Percentiles rank a stretch among this genome's conserved stretches.
These are phyloP conservation scores for Fusarium zealandicum DNA, from an alignment of 2,329 filamentous ascomycete genomes.

Conservation along the genomic window DNA sequence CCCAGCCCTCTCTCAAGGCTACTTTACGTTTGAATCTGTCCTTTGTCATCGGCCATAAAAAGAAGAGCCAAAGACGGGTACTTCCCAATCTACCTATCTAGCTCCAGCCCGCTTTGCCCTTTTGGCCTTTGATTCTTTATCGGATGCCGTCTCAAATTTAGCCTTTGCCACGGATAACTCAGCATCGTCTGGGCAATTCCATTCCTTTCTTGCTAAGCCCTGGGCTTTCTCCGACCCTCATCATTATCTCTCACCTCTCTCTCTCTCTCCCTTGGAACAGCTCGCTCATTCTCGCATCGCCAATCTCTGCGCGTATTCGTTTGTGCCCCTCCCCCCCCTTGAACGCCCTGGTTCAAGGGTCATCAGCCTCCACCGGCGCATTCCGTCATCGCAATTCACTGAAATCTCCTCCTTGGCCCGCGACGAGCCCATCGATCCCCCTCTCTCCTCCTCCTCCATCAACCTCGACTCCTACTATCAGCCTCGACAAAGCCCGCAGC, in stretches of 20 bases:
- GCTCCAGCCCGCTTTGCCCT: slow-evolving; percentile 1
- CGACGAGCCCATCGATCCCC: slow-evolving; percentile 8
- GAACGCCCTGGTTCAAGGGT: slow-evolving; percentile 1
- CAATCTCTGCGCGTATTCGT: slow-evolving; percentile 1
- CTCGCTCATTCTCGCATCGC: slow-evolving; percentile 5
- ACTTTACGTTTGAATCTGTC: neutral
- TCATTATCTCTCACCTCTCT: neutral
- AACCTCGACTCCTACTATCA: slow-evolving; percentile 7
- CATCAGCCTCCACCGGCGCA: slow-evolving; percentile 25
- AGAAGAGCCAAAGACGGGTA: slow-evolving; percentile 5
- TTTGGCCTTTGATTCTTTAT: slow-evolving; percentile 3
- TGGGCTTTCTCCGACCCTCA: too few relatives aligned
- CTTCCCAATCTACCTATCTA: slow-evolving; percentile 9
- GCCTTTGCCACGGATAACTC: slow-evolving; percentile 22
- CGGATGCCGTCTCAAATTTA: slow-evolving; percentile 1
- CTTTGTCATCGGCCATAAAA: neutral
- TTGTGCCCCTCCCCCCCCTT: neutral
- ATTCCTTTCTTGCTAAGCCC: slow-evolving; percentile 4
- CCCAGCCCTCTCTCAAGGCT: slow-evolving; percentile 14
- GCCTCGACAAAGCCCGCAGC: slow-evolving; percentile 3
- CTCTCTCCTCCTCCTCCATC: slow-evolving; percentile 13
- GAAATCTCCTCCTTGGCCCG: slow-evolving; percentile 31
- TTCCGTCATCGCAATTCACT: slow-evolving; percentile 38
- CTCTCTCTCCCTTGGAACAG: neutral
- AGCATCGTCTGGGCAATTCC: slow-evolving; percentile 19